Conservation (phyloP, 2,329 filamentous ascomycete species). For the Aspergillus sojae region DNA sequence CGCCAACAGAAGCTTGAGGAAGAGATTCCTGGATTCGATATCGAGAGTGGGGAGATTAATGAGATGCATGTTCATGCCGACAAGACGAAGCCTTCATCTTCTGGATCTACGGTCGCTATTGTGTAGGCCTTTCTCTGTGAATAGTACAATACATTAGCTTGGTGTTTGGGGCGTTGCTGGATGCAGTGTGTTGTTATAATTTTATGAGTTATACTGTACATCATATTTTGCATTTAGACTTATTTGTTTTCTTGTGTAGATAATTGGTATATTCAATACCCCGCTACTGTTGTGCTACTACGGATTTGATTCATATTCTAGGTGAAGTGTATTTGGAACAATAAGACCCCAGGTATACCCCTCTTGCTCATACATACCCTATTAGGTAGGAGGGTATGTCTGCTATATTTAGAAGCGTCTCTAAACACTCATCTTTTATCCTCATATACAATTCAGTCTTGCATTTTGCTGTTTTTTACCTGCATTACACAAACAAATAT, state of each 20-base stretch:
- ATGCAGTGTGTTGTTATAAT: background rate
- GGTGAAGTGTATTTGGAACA: too few species aligned
- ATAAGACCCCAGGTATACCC: too few species aligned
- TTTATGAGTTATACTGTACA: background rate
- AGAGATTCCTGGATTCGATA: background rate
- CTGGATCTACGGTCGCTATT: background rate
- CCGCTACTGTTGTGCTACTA: background rate
- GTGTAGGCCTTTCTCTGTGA: background rate
- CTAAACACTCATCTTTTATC: too few species aligned
- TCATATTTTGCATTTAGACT: background rate
- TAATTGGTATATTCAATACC: background rate
- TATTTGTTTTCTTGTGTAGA: background rate
- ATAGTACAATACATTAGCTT: background rate
- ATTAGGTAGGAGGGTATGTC: too few species aligned
- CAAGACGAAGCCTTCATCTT: background rate
- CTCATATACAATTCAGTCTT: too few species aligned
- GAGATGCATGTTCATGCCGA: background rate
- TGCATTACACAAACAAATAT: too few species aligned
- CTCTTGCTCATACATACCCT: too few species aligned
- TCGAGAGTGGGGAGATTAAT: background rate
- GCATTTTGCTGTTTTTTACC: too few species aligned
- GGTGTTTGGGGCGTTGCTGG: background rate
- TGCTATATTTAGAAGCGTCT: too few species aligned
- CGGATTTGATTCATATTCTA: too few species aligned
- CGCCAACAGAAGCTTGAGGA: constrained; percentile 16